These are phyloP conservation scores for Plantago elongata DNA, from an alignment of 257 asterid species.

Conservation along the genomic window DNA sequence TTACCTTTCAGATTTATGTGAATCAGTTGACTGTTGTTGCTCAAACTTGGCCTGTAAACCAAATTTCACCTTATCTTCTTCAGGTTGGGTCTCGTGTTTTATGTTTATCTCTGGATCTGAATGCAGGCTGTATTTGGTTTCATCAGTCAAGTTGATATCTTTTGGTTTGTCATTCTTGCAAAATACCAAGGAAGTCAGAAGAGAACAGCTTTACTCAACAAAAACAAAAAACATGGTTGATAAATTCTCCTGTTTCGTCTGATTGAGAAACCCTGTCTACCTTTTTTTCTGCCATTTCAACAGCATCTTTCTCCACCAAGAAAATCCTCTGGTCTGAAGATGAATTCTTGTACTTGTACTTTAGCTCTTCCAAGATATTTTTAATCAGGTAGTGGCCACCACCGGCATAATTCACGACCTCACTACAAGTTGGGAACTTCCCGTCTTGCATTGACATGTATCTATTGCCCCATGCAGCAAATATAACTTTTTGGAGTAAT, in stretches of 20 bases:
- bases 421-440: constrained; percentile 56
- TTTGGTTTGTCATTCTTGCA: constrained; percentile 30
- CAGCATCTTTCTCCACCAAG: constrained; percentile 19
- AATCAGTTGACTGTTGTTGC: constrained; percentile 31
- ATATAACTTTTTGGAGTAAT: constrained; percentile 12
- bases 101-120: constrained; percentile 25
- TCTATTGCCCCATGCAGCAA: constrained; percentile 36
- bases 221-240: neutral
- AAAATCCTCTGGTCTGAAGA: constrained; percentile 12
- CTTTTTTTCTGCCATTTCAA: constrained; percentile 21
- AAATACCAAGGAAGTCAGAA: constrained; percentile 16
- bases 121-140: constrained; percentile 21
- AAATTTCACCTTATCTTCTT: constrained; percentile 20
- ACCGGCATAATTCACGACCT: constrained; percentile 44
- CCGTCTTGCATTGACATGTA: constrained; percentile 67
- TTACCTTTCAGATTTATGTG: constrained; percentile 41
- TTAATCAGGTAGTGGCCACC: constrained; percentile 54
- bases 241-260: constrained; percentile 14
- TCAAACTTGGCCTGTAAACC: constrained; percentile 26
- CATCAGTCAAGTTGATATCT: constrained; percentile 18
- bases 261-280: constrained; percentile 25
- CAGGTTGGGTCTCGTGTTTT: constrained; percentile 26
- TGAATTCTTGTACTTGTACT: constrained; percentile 32
- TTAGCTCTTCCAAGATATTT: constrained; percentile 54
- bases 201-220: neutral